These are phyloP conservation scores for Fusarium heterosporum DNA, from an alignment of 2,329 filamentous ascomycete species.

Conservation along the genomic window DNA sequence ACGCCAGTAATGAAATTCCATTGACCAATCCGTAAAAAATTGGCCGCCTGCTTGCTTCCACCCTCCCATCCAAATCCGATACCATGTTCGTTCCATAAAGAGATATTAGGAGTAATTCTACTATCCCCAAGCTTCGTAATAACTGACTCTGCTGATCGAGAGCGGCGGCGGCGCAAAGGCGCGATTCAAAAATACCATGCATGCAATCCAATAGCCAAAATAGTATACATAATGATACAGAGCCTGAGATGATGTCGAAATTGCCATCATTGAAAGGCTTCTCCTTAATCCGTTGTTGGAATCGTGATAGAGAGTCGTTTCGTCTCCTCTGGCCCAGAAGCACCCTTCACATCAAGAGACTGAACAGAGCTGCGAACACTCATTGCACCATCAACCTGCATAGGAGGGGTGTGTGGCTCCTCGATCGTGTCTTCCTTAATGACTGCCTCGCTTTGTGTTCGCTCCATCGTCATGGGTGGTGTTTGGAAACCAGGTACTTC, in stretches of 20 bases:
- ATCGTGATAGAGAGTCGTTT: constrained; percentile 49
- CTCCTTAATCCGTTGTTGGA: constrained; percentile 34
- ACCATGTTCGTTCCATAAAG: constrained; percentile 24
- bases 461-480: constrained; percentile 42
- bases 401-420: constrained; percentile 49
- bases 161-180: constrained; percentile 5
- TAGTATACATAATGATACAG: constrained; percentile 43
- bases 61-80: constrained; percentile 22
- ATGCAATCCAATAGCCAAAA: constrained; percentile 34
- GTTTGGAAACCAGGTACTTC: constrained; percentile 41
- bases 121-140: constrained; percentile 10
- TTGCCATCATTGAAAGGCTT: not conserved
- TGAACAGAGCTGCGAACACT: constrained; percentile 46
- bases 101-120: constrained; percentile 6
- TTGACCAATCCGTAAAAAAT: constrained; percentile 7
- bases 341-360: constrained; percentile 46
- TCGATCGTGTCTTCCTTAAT: constrained; percentile 32
- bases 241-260: not conserved
- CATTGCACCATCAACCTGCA: constrained; percentile 45
- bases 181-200: constrained; percentile 22
- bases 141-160: constrained; percentile 2
- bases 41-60: constrained; percentile 16
- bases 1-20: constrained; percentile 31
- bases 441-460: constrained; percentile 25
- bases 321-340: constrained; percentile 40